Conservation (phyloP, 2,329 filamentous ascomycete genomes). For the Colletotrichum sp. region DNA sequence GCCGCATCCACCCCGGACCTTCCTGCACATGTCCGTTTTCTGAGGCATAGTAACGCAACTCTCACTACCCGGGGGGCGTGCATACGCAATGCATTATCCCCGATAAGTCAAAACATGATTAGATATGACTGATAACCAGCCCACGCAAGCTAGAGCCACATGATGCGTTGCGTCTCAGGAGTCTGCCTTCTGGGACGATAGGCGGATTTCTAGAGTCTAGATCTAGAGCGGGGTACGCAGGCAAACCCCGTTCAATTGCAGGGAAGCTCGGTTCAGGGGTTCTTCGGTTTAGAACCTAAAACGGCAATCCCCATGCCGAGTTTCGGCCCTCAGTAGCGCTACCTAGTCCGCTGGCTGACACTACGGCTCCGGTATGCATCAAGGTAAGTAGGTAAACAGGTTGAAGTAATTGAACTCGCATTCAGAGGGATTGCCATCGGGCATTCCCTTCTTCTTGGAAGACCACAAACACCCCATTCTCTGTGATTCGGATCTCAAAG, state of each 20-base stretch:
- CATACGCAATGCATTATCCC: no score
- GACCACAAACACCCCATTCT: not conserved
- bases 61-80: no score
- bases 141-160: not conserved
- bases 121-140: not conserved
- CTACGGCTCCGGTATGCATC: no score
- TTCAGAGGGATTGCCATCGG: not conserved
- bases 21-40: not conserved
- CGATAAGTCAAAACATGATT: not conserved
- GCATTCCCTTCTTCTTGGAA: not conserved
- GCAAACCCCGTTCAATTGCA: rapidly evolving
- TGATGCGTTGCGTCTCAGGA: not conserved
- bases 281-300: not conserved
- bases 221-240: not conserved
- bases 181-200: not conserved
- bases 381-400: not conserved
- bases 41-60: no score
- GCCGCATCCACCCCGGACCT: not conserved
- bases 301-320: not conserved
- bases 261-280: not conserved
- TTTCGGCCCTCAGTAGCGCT: not conserved
- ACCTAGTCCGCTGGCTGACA: no score
- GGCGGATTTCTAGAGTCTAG: not conserved
- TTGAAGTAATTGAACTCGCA: not conserved
- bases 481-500: not conserved